Percentiles rank a stretch among this genome's conserved stretches.
Evolutionary conservation across 441 rosid genomes (phyloP).

Genomic region (Francoa sonchifolia): DNA sequence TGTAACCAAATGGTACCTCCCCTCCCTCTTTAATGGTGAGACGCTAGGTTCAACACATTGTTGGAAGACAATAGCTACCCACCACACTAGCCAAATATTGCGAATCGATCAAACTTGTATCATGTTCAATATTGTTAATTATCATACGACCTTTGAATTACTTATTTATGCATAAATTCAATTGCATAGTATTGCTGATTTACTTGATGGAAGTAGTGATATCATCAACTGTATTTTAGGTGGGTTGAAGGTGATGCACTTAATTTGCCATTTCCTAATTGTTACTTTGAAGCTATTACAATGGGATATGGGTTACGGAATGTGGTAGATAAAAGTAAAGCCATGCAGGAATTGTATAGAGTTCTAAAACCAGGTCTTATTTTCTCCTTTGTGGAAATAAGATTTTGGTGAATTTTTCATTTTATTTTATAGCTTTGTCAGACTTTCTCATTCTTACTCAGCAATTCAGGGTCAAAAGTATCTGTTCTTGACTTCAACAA

Average conservation of each 20-base stretch:
- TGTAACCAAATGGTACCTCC: no score
- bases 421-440: not conserved
- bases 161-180: no score
- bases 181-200: not conserved
- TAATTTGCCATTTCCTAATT: slow-evolving; percentile 55
- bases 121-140: no score
- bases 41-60: no score
- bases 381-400: not conserved
- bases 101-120: no score
- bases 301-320: slow-evolving; percentile 85
- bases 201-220: not conserved
- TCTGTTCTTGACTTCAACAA: slow-evolving; percentile 78
- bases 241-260: slow-evolving; percentile 82
- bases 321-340: slow-evolving; percentile 48
- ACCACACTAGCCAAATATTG: no score
- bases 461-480: slow-evolving; percentile 41
- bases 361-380: slow-evolving; percentile 58
- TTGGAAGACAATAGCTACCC: not conserved
- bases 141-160: no score
- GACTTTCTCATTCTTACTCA: slow-evolving; percentile 6
- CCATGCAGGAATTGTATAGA: slow-evolving; percentile 55
- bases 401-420: not conserved
- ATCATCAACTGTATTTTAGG: slow-evolving; percentile 21
- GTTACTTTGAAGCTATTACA: slow-evolving; percentile 61
- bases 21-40: no score